Evolutionary conservation across 148 eudicot genomes (phyloP), one percentile per base, ranked within the genome.

Genomic region (Gaultheria prostrata): DNA sequence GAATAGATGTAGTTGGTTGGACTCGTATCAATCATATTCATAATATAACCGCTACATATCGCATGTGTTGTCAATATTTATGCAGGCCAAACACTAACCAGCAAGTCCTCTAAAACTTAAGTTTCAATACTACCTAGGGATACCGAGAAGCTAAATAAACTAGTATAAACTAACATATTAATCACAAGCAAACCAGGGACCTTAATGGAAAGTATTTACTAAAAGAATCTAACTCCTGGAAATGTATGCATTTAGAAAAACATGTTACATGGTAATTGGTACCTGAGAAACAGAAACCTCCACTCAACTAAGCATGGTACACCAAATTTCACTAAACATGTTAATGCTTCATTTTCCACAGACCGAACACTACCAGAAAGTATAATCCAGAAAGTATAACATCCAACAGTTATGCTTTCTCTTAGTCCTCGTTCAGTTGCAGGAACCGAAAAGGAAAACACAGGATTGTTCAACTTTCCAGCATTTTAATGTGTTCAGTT

Each of bases 141-240:
- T 67, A 26, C 5, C 26, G 35, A 65, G 71, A 65, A 65, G 33
- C 71, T 26, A 65, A 26, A 26, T 11, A 65, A 26, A 5, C 30
- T 20, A 43, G 30, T 24, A 12, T 5, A 2, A 6, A 24, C 43
- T 14, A 18, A 57, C 12, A 43, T 33, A 20, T 17, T 32, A 20
- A 10, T 24, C 32, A 46, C 56, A 80, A 18, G 24, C 21, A 43
- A 80, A 65, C 13, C 24, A 67, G 2, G 72, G 59, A 67, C 18
- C 33, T 26, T 63, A 12, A 65, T 63, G 59, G 48, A 12, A 48
- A 65, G 21, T 67, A n/a, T 45, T 57, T 80, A 12, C 39, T 39
- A 24, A 30, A 43, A 80, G 33, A 80, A 59, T 59, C 82, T 43
- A 57, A 79, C 81, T 56, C 48, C 20, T 2, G 48, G 48, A 48